Evolutionary conservation across 176 grass and related monocot genomes (phyloP).

Genomic region (Ensete glaucum): DNA sequence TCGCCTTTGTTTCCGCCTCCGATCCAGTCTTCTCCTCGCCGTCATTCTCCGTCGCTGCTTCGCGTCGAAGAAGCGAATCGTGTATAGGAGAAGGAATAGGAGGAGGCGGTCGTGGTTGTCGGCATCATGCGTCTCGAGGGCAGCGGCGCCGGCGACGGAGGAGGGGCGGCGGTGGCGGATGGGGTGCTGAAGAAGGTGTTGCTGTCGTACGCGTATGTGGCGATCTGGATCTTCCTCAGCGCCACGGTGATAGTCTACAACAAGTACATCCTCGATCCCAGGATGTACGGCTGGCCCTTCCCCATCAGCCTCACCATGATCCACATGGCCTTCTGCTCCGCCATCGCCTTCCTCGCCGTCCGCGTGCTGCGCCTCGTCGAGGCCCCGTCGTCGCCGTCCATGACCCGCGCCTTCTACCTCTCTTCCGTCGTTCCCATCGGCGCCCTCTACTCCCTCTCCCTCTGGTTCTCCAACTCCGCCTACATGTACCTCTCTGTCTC

Average conservation of each 20-base stretch:
- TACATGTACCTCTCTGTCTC: slow-evolving; percentile 98
- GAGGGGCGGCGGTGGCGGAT: slow-evolving; percentile 32
- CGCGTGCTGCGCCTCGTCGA: slow-evolving; percentile 69
- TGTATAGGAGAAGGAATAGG: background rate
- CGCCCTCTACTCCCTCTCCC: slow-evolving; percentile 57
- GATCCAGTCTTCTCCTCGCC: no score
- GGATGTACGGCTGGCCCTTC: slow-evolving; percentile 99
- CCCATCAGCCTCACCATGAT: slow-evolving; percentile 89
- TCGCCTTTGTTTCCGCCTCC: no score
- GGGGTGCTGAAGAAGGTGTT: slow-evolving; percentile 63
- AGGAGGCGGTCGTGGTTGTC: background rate
- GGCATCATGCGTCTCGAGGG: background rate
- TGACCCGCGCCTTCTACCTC: slow-evolving; percentile 5
- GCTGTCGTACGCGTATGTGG: slow-evolving; percentile 77
- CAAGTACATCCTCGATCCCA: slow-evolving; percentile 98
- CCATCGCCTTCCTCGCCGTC: slow-evolving; percentile 54
- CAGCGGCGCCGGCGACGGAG: slow-evolving; percentile 17
- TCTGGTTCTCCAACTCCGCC: slow-evolving; percentile 66
- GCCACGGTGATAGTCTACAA: slow-evolving; percentile 97
- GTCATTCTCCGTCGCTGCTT: no score
- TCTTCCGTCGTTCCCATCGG: slow-evolving; percentile 16
- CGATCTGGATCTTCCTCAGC: slow-evolving; percentile 90
- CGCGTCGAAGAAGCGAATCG: no score
- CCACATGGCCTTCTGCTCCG: slow-evolving; percentile 94
- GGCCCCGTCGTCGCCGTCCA: slow-evolving; percentile 25